These are phyloP conservation scores for Primulina tabacum DNA, from an alignment of 257 asterid genomes.

Conservation along the genomic window DNA sequence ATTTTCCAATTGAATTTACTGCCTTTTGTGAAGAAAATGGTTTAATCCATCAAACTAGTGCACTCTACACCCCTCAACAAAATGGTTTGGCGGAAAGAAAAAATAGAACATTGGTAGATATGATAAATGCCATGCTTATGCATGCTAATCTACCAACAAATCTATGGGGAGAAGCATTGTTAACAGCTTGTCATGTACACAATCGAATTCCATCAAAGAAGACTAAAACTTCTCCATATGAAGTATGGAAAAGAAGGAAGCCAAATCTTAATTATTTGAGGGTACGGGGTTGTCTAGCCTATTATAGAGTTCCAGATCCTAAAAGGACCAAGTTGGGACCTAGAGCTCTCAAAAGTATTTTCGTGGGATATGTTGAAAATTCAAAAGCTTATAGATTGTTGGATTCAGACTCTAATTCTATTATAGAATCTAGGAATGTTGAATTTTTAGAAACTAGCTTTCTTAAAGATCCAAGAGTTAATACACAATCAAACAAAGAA, in stretches of 20 bases:
- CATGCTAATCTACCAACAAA: neutral
- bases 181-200: neutral
- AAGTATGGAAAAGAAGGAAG: neutral
- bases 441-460: constrained; percentile 21
- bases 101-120: neutral
- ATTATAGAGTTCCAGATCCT: neutral
- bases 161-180: neutral
- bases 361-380: constrained; percentile 23
- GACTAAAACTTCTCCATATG: neutral
- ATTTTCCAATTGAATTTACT: neutral
- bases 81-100: neutral
- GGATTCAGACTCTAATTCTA: neutral
- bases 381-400: constrained; percentile 2
- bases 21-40: neutral
- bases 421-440: constrained; percentile 14
- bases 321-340: constrained; percentile 7
- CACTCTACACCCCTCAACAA: neutral
- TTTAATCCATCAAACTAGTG: neutral
- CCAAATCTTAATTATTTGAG: neutral
- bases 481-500: no score
- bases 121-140: no score
- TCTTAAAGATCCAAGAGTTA: neutral
- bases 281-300: neutral
- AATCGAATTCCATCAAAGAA: neutral
- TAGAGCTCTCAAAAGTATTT: neutral